phyloP scores from a whole-genome alignment of 2,329 filamentous ascomycete genomes.

The Incumbomyces lentus region DNA sequence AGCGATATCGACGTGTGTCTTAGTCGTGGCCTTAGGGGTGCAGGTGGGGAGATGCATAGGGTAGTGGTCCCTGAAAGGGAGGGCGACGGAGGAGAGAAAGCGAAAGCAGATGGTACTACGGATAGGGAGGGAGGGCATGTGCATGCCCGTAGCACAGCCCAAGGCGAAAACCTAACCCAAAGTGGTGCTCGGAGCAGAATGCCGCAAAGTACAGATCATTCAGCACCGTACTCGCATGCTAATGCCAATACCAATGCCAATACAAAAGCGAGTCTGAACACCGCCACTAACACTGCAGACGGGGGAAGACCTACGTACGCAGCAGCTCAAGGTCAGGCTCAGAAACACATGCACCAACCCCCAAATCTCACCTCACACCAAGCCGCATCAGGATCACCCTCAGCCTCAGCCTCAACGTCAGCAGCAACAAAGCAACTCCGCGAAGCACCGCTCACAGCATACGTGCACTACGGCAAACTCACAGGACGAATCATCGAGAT shows the following conservation, averaged over 20 bases:
- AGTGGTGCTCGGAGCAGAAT: background rate
- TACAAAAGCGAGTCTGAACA: too few relatives aligned
- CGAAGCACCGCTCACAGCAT: conserved; percentile 29
- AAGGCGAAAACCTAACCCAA: background rate
- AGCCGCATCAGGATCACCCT: too few relatives aligned
- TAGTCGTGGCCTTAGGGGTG: conserved; percentile 22
- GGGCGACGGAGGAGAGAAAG: background rate
- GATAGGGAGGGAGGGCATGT: conserved; percentile 14
- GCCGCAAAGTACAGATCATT: too few relatives aligned
- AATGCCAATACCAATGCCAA: too few relatives aligned
- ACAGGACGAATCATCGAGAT: conserved; percentile 32
- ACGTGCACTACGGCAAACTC: conserved; percentile 31
- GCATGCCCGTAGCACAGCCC: background rate
- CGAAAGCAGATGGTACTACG: conserved; percentile 9
- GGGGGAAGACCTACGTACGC: background rate
- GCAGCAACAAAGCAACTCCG: conserved; percentile 18
- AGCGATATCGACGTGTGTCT: conserved; percentile 37
- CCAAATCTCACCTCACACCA: too few relatives aligned
- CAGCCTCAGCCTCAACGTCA: conserved; percentile 7
- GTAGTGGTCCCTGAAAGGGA: conserved; percentile 10
- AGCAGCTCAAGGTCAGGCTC: background rate
- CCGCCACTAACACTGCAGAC: too few relatives aligned
- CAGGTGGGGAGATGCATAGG: conserved; percentile 18
- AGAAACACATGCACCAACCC: too few relatives aligned
- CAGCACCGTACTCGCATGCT: too few relatives aligned